phyloP scores from a whole-genome alignment of 805 yeast species.

The Wickerhamomyces hampshirensis region DNA sequence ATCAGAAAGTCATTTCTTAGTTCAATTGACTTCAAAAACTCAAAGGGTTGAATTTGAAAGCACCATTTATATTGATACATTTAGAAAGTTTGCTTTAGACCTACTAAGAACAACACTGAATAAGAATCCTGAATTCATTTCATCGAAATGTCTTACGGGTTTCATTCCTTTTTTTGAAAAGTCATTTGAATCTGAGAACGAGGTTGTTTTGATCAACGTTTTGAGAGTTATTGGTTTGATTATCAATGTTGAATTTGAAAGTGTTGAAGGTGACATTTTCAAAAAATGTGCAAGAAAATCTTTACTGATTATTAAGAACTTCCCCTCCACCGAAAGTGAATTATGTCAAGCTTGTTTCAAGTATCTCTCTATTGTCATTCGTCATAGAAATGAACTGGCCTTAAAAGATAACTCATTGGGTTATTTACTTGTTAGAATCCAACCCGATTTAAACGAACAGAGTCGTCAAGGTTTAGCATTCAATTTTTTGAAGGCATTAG shows the following conservation, averaged over 20 bases:
- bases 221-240: conserved; percentile 57
- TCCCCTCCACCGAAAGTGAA: conserved; percentile 74
- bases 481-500: conserved; percentile 73
- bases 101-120: conserved; percentile 66
- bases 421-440: conserved; percentile 64
- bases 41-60: conserved; percentile 49
- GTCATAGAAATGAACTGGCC: conserved; percentile 60
- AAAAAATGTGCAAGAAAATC: conserved; percentile 57
- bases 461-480: conserved; percentile 85
- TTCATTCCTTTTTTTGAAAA: conserved; percentile 70
- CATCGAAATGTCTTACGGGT: conserved; percentile 57
- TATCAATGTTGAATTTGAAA: conserved; percentile 53
- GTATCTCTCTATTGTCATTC: conserved; percentile 65
- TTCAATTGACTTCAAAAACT: conserved; percentile 62
- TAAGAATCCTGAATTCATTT: conserved; percentile 54
- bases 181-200: conserved; percentile 62
- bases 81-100: conserved; percentile 77
- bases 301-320: conserved; percentile 61
- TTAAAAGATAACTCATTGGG: conserved; percentile 69
- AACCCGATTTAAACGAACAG: conserved; percentile 89
- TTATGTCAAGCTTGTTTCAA: conserved; percentile 76
- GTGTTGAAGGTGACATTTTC: conserved; percentile 45
- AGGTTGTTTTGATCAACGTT: conserved; percentile 67
- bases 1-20: conserved; percentile 63
- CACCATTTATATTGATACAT: conserved; percentile 49